Evolutionary conservation across 345 rosid species (phyloP).

Genomic region (Populus tremula): DNA sequence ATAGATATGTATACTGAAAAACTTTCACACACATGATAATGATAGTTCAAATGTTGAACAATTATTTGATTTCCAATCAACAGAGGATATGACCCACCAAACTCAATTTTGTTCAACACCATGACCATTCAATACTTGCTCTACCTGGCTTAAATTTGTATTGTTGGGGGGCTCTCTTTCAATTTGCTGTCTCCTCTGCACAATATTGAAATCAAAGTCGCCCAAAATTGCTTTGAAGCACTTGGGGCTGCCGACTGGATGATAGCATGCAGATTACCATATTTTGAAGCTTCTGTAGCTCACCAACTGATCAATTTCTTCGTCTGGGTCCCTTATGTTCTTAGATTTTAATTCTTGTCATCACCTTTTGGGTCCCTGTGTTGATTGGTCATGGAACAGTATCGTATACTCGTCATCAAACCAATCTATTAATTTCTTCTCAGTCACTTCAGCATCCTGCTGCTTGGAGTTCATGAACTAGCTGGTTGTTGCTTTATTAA

Average conservation of each 20-base stretch:
- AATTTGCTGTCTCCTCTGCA: neutral
- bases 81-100: neutral
- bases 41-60: neutral
- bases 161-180: neutral
- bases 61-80: neutral
- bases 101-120: neutral
- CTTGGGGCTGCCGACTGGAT: conserved; percentile 18
- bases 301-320: conserved; percentile 11
- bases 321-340: conserved; percentile 3
- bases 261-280: neutral
- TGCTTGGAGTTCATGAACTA: neutral
- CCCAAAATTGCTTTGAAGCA: neutral
- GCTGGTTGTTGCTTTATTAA: neutral
- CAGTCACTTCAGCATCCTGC: neutral
- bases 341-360: neutral
- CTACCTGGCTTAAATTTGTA: neutral
- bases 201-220: too few species aligned
- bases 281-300: conserved; percentile 3
- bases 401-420: neutral
- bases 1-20: neutral
- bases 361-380: neutral
- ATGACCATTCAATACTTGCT: neutral
- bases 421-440: neutral
- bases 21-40: neutral
- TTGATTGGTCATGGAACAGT: neutral